phyloP scores from a whole-genome alignment of 345 rosid species.

The Dovyalis caffra region DNA sequence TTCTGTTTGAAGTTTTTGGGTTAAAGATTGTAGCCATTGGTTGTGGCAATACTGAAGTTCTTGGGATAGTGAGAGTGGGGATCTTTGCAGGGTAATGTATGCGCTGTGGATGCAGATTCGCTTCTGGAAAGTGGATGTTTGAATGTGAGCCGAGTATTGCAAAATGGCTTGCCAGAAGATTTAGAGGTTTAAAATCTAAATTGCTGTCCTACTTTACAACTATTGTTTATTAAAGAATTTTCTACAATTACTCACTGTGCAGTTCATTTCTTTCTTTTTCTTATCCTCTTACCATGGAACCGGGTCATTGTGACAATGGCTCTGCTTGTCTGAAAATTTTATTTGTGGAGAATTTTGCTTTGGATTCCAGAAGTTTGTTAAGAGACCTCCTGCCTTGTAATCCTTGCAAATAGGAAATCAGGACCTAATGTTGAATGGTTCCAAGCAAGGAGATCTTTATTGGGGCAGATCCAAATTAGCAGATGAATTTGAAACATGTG shows the following conservation, averaged over 20 bases:
- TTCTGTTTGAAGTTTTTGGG: constrained; percentile 41
- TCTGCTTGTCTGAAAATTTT: constrained; percentile 8
- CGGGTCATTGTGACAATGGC: constrained; percentile 16
- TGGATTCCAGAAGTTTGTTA: not conserved
- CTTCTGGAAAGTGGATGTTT: constrained; percentile 39
- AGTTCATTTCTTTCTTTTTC: not conserved
- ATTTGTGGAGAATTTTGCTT: constrained; percentile 4
- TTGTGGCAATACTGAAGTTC: constrained; percentile 29
- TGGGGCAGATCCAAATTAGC: not conserved
- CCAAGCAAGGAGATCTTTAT: not conserved
- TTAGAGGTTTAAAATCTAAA: constrained; percentile 49
- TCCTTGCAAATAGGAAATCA: constrained; percentile 2
- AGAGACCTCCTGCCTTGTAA: not conserved
- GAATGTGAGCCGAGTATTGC: constrained; percentile 31
- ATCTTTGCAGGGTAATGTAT: constrained; percentile 50
- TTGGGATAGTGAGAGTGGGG: constrained; percentile 43
- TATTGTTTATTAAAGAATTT: not conserved
- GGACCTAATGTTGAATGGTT: not conserved
- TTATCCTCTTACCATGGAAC: not conserved
- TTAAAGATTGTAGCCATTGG: constrained; percentile 31
- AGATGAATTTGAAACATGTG: not conserved
- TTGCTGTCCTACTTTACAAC: constrained; percentile 4
- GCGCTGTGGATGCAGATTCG: constrained; percentile 34
- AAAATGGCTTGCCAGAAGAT: constrained; percentile 45
- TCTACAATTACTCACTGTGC: not conserved